Percentiles rank a stretch among this genome's conserved stretches.
Evolutionary conservation across 2,329 filamentous ascomycete species (phyloP).

Genomic region (Leptographium galeiforme): DNA sequence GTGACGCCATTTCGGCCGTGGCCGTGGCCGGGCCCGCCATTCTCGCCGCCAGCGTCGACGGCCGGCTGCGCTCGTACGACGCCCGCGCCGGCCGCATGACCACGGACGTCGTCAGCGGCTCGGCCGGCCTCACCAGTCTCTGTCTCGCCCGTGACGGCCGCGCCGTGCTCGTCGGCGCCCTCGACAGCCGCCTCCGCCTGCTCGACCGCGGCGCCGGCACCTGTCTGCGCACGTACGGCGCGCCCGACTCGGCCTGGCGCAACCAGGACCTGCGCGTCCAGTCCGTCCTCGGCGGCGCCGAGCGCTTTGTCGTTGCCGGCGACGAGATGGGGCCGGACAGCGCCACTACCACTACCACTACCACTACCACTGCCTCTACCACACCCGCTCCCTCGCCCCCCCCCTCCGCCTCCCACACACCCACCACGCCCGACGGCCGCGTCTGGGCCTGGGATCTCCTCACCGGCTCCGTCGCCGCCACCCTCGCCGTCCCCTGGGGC

Average conservation of each 20-base stretch:
- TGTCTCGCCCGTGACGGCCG: constrained; percentile 57
- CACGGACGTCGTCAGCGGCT: constrained; percentile 51
- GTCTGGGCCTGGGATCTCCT: constrained; percentile 77
- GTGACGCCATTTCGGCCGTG: constrained; percentile 49
- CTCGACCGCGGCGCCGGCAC: constrained; percentile 68
- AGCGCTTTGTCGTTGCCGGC: constrained; percentile 67
- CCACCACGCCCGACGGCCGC: constrained; percentile 37
- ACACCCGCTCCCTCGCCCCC: neutral
- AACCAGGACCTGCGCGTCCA: constrained; percentile 66
- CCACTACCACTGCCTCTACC: constrained; percentile 11
- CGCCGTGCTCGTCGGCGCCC: constrained; percentile 56
- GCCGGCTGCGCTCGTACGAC: constrained; percentile 70
- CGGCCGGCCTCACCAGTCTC: constrained; percentile 59
- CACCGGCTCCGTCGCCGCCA: constrained; percentile 53
- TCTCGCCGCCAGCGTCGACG: constrained; percentile 70
- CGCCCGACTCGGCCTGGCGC: constrained; percentile 21
- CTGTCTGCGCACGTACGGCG: constrained; percentile 55
- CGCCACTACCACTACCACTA: constrained; percentile 7
- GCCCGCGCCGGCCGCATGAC: constrained; percentile 58
- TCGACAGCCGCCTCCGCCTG: constrained; percentile 66
- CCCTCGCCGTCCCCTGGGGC: constrained; percentile 45
- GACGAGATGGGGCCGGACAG: constrained; percentile 46
- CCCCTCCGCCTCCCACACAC: neutral
- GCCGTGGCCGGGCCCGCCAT: constrained; percentile 42
- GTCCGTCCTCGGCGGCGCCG: constrained; percentile 59